Base-by-base conservation (phyloP, 306 rosid species). In the Begonia masoniana region DNA sequence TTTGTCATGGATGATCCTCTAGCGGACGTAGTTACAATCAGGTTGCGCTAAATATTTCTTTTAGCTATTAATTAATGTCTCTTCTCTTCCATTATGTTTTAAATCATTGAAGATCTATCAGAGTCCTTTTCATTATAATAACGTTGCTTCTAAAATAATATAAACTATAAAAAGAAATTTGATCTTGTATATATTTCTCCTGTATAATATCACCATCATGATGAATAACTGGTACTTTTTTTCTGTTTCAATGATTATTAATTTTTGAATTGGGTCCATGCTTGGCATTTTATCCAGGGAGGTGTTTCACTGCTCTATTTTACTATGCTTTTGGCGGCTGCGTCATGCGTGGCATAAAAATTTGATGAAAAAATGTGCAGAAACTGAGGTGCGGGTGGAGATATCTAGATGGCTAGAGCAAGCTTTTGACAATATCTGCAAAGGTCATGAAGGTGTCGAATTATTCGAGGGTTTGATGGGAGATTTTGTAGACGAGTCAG, bases 281-380 rank as follows among this genome's bases (percentile, higher is more conserved):
- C 50, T 74, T 56, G 59, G 63, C 57, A 39, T 57, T 64, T 61
- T 47, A 57, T 64, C 39, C 83, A 85, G 97, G 91, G 97, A 89
- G 59, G 88, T 89, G 51, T 85, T 85, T 65, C 91, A 78, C 66
- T 89, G 95, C 68, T 78, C 91, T 0, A 80, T 80, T 36, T 56
- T 89, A 73, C 57, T 89, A 62, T 71, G 85, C 74, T 76, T 85
- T 59, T 85, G 97, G 95, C 75, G 91, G 41, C 77, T 85, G 54
- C 82, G 89, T 23, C 91, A 89, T 73, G 69, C 73, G 46, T 82
- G 95, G 95, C 88, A 89, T 72, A 89, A 85, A 60, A 85, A 75
- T 74, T 47, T 89, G 55, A 51, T 78, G 65, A 80, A 75, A 65
- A 78, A 74, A 71, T 69, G 74, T 68, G 59, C 48, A 62, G 76